A percentile compares a stretch with the other conserved stretches of the same genome.
Conservation (phyloP, 1,284 basidiomycete species). For the Dichomitus squalens region DNA sequence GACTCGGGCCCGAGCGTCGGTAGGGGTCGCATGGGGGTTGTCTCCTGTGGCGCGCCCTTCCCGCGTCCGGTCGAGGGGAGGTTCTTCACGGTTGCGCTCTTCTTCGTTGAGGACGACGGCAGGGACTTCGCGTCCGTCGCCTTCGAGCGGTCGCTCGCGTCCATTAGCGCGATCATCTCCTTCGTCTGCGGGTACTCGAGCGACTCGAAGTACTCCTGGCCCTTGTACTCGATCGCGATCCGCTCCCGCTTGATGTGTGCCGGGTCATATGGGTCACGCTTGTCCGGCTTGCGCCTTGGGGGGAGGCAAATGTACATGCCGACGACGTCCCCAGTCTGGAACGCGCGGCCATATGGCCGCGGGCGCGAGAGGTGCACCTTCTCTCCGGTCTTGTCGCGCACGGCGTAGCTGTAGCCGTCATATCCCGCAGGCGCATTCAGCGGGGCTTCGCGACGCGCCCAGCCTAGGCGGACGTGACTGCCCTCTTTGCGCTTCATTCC, state of each 20-base stretch:
- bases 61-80: constrained; percentile 45
- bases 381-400: constrained; percentile 91
- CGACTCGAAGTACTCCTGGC: constrained; percentile 96
- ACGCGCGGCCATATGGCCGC: constrained; percentile 75
- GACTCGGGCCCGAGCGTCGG: constrained; percentile 71
- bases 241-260: constrained; percentile 83
- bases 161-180: constrained; percentile 91
- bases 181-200: constrained; percentile 90
- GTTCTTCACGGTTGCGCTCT: constrained; percentile 67
- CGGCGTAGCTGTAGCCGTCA: constrained; percentile 93
- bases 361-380: constrained; percentile 86
- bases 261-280: constrained; percentile 68
- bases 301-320: constrained; percentile 95
- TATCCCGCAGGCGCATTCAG: constrained; percentile 92
- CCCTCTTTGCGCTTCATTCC: constrained; percentile 60
- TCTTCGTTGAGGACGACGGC: constrained; percentile 62
- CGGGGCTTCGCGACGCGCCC: constrained; percentile 89
- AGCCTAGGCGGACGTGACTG: constrained; percentile 88
- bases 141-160: constrained; percentile 49
- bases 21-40: constrained; percentile 60
- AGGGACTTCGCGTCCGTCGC: constrained; percentile 56
- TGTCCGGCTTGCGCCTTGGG: constrained; percentile 54
- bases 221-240: constrained; percentile 92
- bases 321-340: constrained; percentile 85
- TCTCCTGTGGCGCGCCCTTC: constrained; percentile 32